These are phyloP conservation scores for Lecanicillium sp. DNA, from an alignment of 2,329 filamentous ascomycete genomes.

Conservation along the genomic window DNA sequence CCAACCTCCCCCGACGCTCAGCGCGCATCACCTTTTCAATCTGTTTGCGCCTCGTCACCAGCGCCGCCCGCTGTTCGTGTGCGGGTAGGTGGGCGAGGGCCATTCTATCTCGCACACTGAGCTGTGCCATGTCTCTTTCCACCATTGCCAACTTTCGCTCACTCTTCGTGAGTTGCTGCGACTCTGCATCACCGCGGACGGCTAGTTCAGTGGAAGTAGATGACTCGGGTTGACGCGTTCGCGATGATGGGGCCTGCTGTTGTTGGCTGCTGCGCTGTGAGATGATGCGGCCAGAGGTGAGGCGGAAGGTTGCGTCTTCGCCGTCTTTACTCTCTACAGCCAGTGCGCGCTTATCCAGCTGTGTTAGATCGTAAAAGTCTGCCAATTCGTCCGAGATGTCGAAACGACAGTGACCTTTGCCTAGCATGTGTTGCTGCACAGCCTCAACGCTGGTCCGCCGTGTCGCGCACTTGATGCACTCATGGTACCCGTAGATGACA, in stretches of 20 bases:
- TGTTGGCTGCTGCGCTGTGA: conserved; percentile 3
- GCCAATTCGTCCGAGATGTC: conserved; percentile 22
- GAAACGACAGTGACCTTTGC: conserved; percentile 36
- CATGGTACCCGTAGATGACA: conserved; percentile 36
- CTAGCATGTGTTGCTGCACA: conserved; percentile 39
- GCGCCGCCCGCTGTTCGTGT: conserved; percentile 4
- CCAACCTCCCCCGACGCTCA: conserved; percentile 1
- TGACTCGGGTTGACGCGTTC: not conserved
- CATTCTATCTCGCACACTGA: conserved; percentile 5
- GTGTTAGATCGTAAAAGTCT: conserved; percentile 26
- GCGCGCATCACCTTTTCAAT: not conserved
- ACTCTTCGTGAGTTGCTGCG: not conserved
- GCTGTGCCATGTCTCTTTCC: conserved; percentile 5
- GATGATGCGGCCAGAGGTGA: conserved; percentile 6
- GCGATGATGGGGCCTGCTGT: not conserved
- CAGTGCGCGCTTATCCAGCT: conserved; percentile 3
- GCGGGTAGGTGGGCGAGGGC: conserved; percentile 7
- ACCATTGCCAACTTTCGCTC: not conserved
- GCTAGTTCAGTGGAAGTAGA: not conserved
- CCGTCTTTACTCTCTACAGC: not conserved
- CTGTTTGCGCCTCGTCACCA: conserved; percentile 3
- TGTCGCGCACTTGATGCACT: conserved; percentile 41
- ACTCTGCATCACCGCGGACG: not conserved
- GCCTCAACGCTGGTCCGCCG: conserved; percentile 30
- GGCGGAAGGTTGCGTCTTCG: conserved; percentile 1